Evolutionary conservation across 2,329 filamentous ascomycete species (phyloP), one percentile per base, ranked within the genome.

Genomic region (Calonectria pseudoreteaudii): DNA sequence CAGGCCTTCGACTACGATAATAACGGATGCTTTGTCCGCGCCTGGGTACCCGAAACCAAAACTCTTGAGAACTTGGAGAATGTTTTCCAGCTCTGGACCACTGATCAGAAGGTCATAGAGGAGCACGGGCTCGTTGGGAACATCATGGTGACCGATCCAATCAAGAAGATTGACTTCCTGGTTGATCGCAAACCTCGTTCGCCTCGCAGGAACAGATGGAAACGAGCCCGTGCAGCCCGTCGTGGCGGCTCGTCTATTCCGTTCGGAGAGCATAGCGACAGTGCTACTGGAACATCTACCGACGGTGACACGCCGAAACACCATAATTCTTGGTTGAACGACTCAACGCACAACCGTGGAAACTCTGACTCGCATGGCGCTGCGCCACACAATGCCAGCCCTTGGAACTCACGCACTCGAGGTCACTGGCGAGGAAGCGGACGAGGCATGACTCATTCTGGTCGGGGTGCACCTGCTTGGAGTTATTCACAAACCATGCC

Each of bases 1-100:
- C 94, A 96, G 82, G 93, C 92, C 0, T 90, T 94, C 53, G 93
- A 95, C 76, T 96, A 96, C 80, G 94, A 96, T 81, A 88, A 88
- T 2, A 85, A 91, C 0, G 94, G 93, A 3, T 85, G 88, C 9
- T 96, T 95, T 77, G 91, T 95, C 11, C 90, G 90, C n/a, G 86
- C 89, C 3, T 96, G 94, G 94, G 87, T 96, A 0, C 90, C 91
- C 0, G 94, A 96, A 81, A 81, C 95, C 31, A 86, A 88, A 2
- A 82, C 85, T 0, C 83, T 95, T 0, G 84, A 87, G 47, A 86
- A 85, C 49, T 80, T 89, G 3, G 87, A 90, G 75, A 87, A 94
- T 52, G 84, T 95, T 1, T 95, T 94, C 79, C 94, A 96, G 80
- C 87, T 91, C 0, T 95, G 92, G 89, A 93, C 91, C 8, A 87